phyloP scores from a whole-genome alignment of 306 rosid species.

The Arachis hypogaea region DNA sequence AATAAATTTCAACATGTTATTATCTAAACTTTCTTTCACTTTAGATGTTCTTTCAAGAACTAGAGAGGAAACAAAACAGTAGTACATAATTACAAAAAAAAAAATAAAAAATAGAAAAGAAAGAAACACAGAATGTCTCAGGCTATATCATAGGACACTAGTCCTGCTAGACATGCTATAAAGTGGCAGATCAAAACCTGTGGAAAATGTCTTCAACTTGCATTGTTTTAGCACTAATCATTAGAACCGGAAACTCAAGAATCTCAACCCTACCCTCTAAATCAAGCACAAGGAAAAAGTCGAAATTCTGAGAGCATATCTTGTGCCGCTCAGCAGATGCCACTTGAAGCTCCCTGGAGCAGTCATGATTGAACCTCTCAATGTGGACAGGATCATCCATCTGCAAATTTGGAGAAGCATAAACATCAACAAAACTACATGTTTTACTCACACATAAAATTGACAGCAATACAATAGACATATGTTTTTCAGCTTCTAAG shows the following conservation, averaged over 20 bases:
- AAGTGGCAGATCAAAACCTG: constrained; percentile 68
- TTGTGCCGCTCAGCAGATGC: constrained; percentile 46
- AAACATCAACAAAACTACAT: constrained; percentile 22
- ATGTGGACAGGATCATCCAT: constrained; percentile 80
- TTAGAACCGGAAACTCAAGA: constrained; percentile 91
- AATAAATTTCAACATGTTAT: no score
- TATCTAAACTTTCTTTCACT: no score
- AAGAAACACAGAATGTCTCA: constrained; percentile 19
- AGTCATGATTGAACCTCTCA: constrained; percentile 80
- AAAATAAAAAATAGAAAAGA: background rate
- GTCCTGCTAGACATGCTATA: constrained; percentile 30
- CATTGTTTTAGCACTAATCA: constrained; percentile 70
- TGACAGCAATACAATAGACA: constrained; percentile 21
- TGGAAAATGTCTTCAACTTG: constrained; percentile 80
- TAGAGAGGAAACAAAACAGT: background rate
- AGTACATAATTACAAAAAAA: constrained; percentile 13
- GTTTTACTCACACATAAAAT: constrained; percentile 8
- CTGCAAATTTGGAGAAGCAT: constrained; percentile 48
- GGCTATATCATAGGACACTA: constrained; percentile 27
- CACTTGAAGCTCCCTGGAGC: constrained; percentile 73
- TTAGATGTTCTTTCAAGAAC: no score
- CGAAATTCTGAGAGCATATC: constrained; percentile 59
- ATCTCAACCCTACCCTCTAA: constrained; percentile 96
- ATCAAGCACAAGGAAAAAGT: constrained; percentile 93
- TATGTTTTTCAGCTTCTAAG: constrained; percentile 12